Base-by-base conservation (phyloP, 768 basidiomycete genomes). In the Pleurotus djamor region DNA sequence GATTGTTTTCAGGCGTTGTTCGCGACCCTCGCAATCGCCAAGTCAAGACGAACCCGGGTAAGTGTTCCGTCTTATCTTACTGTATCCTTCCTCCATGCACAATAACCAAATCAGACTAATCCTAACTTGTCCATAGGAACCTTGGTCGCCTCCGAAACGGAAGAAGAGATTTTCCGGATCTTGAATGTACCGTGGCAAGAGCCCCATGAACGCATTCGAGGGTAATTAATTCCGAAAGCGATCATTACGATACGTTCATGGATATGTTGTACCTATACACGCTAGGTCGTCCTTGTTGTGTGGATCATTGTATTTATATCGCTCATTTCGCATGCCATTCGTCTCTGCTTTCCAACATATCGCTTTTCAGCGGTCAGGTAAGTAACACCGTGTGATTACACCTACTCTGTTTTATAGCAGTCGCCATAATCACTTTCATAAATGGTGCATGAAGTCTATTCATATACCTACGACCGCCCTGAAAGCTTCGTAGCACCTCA, bases 111-210 rank as follows among this genome's bases (percentile, higher is more conserved):
- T 3, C 21, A 28, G 21, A 3, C 21, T 28, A 28, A 28, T 28
- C 21, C 35, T 4, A 4, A 45, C 50, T 14, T 47, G 45, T 43
- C 44, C 13, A 10, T 57, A 91, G 92, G 90, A 14, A 76, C 72
- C 5, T 67, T 94, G 5, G 71, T 96, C 16, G 93, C 92, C 3
- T 91, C 91, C 0, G 85, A 88, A 67, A 94, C 89, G 0, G 95
- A 97, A 71, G 78, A 87, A 67, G 91, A 94, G 63, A 96, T 98
- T 37, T 94, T 97, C 65, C 72, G 77, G 16, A 87, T 87, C 37
- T 74, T 98, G 43, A 80, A 78, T 10, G 88, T 94, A 4, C 91
- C 91, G 2, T 94, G 89, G 90, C 86, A 91, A 67, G 86, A 89
- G 61, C 90, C 92, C 1, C 86, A 87, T 67, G 85, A 93, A 66